A percentile compares a stretch with the other conserved stretches of the same genome.
phyloP scores from a whole-genome alignment of 1,284 basidiomycete genomes.

The Naganishia cerealis region DNA sequence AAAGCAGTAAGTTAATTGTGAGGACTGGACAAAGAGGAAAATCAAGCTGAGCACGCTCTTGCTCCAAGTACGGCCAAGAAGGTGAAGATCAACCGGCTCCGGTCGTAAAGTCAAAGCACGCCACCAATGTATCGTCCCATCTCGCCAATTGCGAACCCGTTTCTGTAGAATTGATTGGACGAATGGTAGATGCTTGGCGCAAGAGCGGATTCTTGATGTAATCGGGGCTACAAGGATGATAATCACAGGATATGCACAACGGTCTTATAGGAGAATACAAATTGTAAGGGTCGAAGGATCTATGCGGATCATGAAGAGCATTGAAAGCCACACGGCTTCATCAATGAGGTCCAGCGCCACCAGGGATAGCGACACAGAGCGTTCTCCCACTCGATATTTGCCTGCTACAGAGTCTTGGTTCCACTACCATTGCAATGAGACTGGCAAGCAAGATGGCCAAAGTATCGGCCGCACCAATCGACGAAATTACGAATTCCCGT shows the following conservation, averaged over 20 bases:
- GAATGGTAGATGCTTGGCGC: constrained; percentile 41
- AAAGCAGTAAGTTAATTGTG: constrained; percentile 37
- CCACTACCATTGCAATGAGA: constrained; percentile 27
- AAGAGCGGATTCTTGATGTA: constrained; percentile 36
- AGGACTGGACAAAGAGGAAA: background rate
- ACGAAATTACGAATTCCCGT: constrained; percentile 27
- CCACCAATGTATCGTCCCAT: constrained; percentile 32
- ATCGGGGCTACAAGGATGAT: constrained; percentile 11
- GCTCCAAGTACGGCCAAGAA: constrained; percentile 33
- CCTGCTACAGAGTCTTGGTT: constrained; percentile 18
- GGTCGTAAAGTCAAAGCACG: constrained; percentile 36
- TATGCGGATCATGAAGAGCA: background rate
- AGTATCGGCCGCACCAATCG: constrained; percentile 30
- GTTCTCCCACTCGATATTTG: constrained; percentile 27
- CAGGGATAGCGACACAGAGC: constrained; percentile 13
- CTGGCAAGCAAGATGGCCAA: constrained; percentile 28
- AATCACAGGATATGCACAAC: background rate
- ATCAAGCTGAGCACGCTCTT: background rate
- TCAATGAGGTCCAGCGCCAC: constrained; percentile 15
- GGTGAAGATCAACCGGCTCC: background rate
- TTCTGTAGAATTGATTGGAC: constrained; percentile 29
- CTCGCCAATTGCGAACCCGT: constrained; percentile 33
- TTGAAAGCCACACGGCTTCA: background rate
- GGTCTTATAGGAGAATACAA: background rate
- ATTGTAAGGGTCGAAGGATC: background rate